Conservation (phyloP, 192 early-diverging fungal genomes). For the Backusella liffmaniae region DNA sequence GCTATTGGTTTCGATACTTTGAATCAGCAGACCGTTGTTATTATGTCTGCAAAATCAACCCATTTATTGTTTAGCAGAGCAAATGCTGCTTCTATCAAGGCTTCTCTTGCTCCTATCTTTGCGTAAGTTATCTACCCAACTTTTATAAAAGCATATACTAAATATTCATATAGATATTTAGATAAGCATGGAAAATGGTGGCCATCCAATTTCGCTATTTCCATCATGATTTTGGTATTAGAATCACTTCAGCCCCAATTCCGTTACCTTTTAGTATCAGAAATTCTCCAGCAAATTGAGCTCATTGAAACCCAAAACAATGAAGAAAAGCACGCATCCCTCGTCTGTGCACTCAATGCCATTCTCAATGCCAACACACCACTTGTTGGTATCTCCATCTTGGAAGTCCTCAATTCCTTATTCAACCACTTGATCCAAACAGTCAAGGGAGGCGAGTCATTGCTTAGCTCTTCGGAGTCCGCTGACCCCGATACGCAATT, state of each 20-base stretch:
- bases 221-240: constrained; percentile 24
- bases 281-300: constrained; percentile 45
- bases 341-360: constrained; percentile 42
- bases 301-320: constrained; percentile 3
- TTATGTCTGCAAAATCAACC: constrained; percentile 12
- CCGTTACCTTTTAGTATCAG: constrained; percentile 48
- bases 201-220: constrained; percentile 29
- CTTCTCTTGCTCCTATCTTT: constrained; percentile 20
- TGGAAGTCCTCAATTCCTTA: constrained; percentile 51
- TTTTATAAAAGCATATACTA: too few relatives aligned
- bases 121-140: background rate
- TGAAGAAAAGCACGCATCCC: constrained; percentile 40
- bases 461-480: background rate
- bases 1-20: constrained; percentile 5
- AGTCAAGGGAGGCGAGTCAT: background rate
- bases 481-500: background rate
- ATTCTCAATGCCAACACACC: constrained; percentile 44
- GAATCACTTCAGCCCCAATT: constrained; percentile 43
- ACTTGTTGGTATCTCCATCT: constrained; percentile 48
- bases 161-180: constrained; percentile 20
- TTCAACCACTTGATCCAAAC: constrained; percentile 42
- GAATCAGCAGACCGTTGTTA: background rate
- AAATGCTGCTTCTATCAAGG: constrained; percentile 14
- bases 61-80: constrained; percentile 2
- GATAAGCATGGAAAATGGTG: constrained; percentile 32